A percentile compares a stretch with the other conserved stretches of the same genome.
phyloP scores from a whole-genome alignment of 257 asterid species.

The Craterostigma plantagineum region DNA sequence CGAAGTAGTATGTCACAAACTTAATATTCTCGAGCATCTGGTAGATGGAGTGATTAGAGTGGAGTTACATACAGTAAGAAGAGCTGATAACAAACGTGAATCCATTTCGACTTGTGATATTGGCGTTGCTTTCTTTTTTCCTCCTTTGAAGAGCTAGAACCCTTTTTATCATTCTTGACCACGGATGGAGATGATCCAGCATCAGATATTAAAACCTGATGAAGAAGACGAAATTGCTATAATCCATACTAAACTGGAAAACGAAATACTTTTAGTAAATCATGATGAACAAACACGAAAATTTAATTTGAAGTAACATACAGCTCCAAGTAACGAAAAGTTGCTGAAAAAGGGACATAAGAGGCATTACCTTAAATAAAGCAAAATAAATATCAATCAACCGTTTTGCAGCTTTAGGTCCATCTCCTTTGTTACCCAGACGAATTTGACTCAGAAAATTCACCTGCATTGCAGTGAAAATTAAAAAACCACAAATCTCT shows the following conservation, averaged over 20 bases:
- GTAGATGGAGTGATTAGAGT: constrained; percentile 1
- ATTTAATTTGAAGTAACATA: no score
- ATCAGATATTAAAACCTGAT: constrained; percentile 75
- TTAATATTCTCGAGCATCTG: neutral
- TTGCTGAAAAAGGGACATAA: constrained; percentile 1
- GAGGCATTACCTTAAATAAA: constrained; percentile 64
- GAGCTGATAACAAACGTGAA: constrained; percentile 78
- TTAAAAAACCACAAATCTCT: neutral
- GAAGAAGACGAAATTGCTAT: constrained; percentile 6
- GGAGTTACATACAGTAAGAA: constrained; percentile 47
- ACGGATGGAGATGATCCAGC: constrained; percentile 21
- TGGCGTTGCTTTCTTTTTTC: constrained; percentile 22
- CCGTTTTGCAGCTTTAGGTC: constrained; percentile 83
- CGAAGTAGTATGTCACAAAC: no score
- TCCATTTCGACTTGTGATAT: constrained; percentile 79
- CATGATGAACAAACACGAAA: no score
- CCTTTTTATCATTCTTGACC: constrained; percentile 21
- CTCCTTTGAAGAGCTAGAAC: constrained; percentile 25
- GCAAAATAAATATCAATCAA: constrained; percentile 87
- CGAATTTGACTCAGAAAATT: constrained; percentile 76
- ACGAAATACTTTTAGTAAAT: neutral
- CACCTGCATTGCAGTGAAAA: constrained; percentile 39
- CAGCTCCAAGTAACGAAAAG: no score
- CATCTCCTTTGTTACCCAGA: constrained; percentile 81
- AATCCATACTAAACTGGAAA: neutral